A percentile compares a stretch with the other conserved stretches of the same genome.
Evolutionary conservation across 2,329 filamentous ascomycete species (phyloP).

Genomic region (Aureobasidium subglaciale): DNA sequence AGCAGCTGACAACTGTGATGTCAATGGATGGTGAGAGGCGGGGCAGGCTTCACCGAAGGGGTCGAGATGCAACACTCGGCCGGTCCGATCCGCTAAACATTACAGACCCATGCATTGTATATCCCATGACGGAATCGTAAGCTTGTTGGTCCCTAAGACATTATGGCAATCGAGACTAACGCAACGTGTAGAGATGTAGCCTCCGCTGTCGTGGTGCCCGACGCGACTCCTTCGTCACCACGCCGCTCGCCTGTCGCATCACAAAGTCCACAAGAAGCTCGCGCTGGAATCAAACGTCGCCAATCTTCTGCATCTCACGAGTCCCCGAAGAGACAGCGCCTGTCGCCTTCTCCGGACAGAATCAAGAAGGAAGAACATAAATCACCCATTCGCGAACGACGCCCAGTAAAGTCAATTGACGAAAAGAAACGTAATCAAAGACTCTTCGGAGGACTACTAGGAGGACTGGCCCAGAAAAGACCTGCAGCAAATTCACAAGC

Average conservation of each 20-base stretch:
- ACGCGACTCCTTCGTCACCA: conserved; percentile 5
- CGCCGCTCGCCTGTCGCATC: neutral
- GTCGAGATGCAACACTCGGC: neutral
- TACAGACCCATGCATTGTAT: neutral
- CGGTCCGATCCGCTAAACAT: neutral
- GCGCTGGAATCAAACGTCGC: conserved; percentile 5
- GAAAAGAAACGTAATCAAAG: conserved; percentile 80
- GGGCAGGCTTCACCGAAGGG: neutral
- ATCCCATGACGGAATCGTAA: neutral
- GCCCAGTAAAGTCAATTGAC: conserved; percentile 37
- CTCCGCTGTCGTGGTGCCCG: conserved; percentile 10
- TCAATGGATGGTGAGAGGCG: neutral
- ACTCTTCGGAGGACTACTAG: conserved; percentile 72
- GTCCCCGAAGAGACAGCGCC: conserved; percentile 3
- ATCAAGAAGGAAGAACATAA: neutral
- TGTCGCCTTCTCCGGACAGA: neutral
- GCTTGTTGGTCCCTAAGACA: neutral
- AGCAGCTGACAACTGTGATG: neutral
- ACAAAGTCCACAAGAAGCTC: neutral
- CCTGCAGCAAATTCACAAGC: conserved; percentile 1
- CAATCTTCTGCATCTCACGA: neutral
- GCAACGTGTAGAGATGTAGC: neutral
- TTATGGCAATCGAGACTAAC: neutral
- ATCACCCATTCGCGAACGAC: neutral
- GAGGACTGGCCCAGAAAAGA: neutral